phyloP scores from a whole-genome alignment of 2,329 filamentous ascomycete genomes.

The Venturia pyrina region DNA sequence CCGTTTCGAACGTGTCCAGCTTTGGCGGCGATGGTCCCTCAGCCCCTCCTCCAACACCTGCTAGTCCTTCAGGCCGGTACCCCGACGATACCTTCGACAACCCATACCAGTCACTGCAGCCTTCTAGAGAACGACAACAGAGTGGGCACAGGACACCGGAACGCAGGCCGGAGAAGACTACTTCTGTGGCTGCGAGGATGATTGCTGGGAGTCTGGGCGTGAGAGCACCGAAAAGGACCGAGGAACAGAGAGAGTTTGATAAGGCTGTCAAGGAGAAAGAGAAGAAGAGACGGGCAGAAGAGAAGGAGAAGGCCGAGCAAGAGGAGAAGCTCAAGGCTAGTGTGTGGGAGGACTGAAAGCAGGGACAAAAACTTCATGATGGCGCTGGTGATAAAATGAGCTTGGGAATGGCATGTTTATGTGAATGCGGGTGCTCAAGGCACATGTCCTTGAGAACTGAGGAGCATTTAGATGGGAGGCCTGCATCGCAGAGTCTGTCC shows the following conservation, averaged over 20 bases:
- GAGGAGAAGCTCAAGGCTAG: conserved; percentile 62
- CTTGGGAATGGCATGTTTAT: not conserved
- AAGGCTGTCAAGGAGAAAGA: conserved; percentile 74
- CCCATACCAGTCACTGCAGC: conserved; percentile 6
- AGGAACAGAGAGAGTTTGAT: conserved; percentile 84
- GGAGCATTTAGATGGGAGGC: not conserved
- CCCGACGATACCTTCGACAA: conserved; percentile 15
- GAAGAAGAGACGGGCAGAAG: conserved; percentile 61
- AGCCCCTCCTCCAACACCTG: conserved; percentile 14
- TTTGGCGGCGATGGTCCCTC: conserved; percentile 24
- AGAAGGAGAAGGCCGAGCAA: conserved; percentile 52
- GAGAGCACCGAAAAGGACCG: conserved; percentile 67
- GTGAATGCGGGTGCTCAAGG: not conserved
- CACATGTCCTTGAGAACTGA: not conserved
- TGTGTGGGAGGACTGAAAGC: conserved; percentile 66
- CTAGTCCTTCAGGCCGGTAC: conserved; percentile 13
- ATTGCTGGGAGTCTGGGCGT: conserved; percentile 84
- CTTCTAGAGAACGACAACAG: not conserved
- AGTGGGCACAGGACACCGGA: not conserved
- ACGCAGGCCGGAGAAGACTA: conserved; percentile 71
- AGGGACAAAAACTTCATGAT: not conserved
- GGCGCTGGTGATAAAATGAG: not conserved
- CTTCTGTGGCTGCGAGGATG: conserved; percentile 78
- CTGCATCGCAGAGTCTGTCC: not conserved
- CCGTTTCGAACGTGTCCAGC: conserved; percentile 49